Evolutionary conservation across 2,329 filamentous ascomycete genomes (phyloP).

Genomic region (Lasiodiplodia gonubiensis): DNA sequence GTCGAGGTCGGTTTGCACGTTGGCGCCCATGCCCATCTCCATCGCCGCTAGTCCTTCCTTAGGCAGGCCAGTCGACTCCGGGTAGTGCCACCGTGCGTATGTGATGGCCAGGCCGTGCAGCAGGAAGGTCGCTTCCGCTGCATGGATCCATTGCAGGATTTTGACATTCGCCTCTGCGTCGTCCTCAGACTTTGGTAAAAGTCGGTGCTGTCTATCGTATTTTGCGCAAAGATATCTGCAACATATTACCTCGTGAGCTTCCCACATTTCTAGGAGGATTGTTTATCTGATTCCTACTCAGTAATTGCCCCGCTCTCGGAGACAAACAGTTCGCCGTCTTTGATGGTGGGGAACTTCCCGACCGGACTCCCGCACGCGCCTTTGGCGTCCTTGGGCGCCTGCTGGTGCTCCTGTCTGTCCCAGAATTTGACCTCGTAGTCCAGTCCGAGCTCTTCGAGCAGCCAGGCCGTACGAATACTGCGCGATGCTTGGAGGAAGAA

Average conservation of each 20-base stretch:
- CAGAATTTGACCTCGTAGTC: conserved; percentile 51
- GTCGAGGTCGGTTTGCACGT: conserved; percentile 53
- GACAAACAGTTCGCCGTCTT: conserved; percentile 49
- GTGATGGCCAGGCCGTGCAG: conserved; percentile 53
- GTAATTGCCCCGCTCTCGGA: conserved; percentile 55
- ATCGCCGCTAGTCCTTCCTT: conserved; percentile 42
- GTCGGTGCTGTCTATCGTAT: conserved; percentile 48
- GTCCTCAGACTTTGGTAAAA: conserved; percentile 45
- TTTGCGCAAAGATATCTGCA: conserved; percentile 54
- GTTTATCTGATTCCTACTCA: conserved; percentile 45
- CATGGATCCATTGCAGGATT: conserved; percentile 53
- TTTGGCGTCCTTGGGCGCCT: conserved; percentile 52
- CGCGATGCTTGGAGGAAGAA: conserved; percentile 57
- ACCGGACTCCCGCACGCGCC: conserved; percentile 47
- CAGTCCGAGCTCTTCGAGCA: conserved; percentile 53
- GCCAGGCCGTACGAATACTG: conserved; percentile 53
- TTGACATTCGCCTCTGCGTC: conserved; percentile 43
- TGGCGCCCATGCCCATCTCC: conserved; percentile 48
- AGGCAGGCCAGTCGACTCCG: conserved; percentile 34
- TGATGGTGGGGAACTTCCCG: conserved; percentile 54
- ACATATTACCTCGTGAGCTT: not conserved
- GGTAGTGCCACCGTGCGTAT: conserved; percentile 53
- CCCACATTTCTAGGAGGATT: too few relatives aligned
- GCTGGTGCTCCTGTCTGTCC: conserved; percentile 45
- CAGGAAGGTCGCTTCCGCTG: conserved; percentile 55